A percentile compares a stretch with the other conserved stretches of the same genome.
Conservation (phyloP, 2,329 filamentous ascomycete species). For the Acrodontium crateriforme region DNA sequence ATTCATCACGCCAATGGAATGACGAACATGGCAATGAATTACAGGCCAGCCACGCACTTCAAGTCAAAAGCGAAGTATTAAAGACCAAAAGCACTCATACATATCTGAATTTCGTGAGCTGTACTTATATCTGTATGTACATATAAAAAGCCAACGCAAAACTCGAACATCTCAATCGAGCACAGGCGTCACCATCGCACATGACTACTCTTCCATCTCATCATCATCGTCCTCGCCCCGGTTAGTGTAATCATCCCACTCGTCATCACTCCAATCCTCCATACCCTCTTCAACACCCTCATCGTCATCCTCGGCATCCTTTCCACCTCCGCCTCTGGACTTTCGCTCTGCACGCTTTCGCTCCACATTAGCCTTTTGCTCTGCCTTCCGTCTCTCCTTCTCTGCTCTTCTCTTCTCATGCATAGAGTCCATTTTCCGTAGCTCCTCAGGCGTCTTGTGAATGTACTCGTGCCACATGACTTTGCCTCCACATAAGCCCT, state of each 20-base stretch:
- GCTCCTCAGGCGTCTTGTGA: slow-evolving; percentile 65
- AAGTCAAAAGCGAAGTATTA: too few relatives aligned
- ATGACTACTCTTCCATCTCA: slow-evolving; percentile 13
- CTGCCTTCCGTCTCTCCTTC: slow-evolving; percentile 66
- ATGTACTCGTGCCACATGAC: slow-evolving; percentile 98
- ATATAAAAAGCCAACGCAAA: too few relatives aligned
- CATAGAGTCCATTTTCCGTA: slow-evolving; percentile 62
- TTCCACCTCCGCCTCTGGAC: slow-evolving; percentile 29
- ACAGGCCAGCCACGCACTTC: too few relatives aligned
- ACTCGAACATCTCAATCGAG: too few relatives aligned
- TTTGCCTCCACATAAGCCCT: slow-evolving; percentile 77
- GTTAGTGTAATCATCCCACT: slow-evolving; percentile 35
- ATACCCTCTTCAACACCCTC: slow-evolving; percentile 23
- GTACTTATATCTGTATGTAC: too few relatives aligned
- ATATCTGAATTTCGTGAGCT: too few relatives aligned
- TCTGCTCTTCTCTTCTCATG: slow-evolving; percentile 69
- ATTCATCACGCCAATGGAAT: too few relatives aligned
- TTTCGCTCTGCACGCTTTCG: slow-evolving; percentile 58
- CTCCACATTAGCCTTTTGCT: slow-evolving; percentile 84
- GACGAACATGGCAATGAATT: too few relatives aligned
- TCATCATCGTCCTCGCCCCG: slow-evolving; percentile 32
- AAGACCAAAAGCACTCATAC: too few relatives aligned
- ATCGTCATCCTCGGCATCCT: slow-evolving; percentile 26
- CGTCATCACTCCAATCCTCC: slow-evolving; percentile 39
- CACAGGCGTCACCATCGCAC: slow-evolving; percentile 10